Evolutionary conservation across 306 rosid genomes (phyloP).

Genomic region (Glycine latifolia): DNA sequence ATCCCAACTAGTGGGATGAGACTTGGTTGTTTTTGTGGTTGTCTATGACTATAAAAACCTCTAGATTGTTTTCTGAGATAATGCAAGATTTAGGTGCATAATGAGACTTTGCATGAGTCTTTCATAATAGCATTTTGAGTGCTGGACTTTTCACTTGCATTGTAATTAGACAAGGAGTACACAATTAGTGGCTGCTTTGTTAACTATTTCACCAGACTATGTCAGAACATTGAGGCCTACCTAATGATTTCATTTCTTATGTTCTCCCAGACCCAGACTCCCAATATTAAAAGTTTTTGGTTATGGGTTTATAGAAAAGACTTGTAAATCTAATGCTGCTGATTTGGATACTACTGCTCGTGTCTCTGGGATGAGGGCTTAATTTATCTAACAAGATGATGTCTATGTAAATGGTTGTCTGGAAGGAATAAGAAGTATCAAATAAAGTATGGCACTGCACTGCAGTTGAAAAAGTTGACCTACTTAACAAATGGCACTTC

Average conservation of each 20-base stretch:
- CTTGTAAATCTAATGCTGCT: constrained; percentile 40
- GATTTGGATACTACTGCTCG: constrained; percentile 16
- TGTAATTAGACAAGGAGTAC: constrained; percentile 31
- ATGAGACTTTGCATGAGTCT: background rate
- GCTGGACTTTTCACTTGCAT: constrained; percentile 15
- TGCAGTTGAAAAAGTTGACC: constrained; percentile 28
- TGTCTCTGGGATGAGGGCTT: constrained; percentile 34
- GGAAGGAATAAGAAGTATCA: constrained; percentile 20
- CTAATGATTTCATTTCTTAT: constrained; percentile 23
- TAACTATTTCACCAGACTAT: constrained; percentile 2
- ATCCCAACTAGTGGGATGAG: constrained; percentile 1
- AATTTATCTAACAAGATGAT: constrained; percentile 35
- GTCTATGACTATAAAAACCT: constrained; percentile 16
- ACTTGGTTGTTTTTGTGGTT: background rate
- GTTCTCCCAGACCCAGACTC: background rate
- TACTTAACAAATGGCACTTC: constrained; percentile 37
- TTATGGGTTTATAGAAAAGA: constrained; percentile 31
- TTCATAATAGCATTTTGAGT: constrained; percentile 9
- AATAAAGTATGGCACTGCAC: constrained; percentile 30
- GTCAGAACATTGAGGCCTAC: constrained; percentile 22
- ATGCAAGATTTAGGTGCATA: constrained; percentile 7
- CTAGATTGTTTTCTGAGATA: constrained; percentile 18
- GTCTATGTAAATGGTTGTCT: constrained; percentile 16
- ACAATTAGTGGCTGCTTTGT: constrained; percentile 21
- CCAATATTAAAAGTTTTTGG: constrained; percentile 26